Conservation (phyloP, 345 rosid species). For the Eucalyptus tenuipes region DNA sequence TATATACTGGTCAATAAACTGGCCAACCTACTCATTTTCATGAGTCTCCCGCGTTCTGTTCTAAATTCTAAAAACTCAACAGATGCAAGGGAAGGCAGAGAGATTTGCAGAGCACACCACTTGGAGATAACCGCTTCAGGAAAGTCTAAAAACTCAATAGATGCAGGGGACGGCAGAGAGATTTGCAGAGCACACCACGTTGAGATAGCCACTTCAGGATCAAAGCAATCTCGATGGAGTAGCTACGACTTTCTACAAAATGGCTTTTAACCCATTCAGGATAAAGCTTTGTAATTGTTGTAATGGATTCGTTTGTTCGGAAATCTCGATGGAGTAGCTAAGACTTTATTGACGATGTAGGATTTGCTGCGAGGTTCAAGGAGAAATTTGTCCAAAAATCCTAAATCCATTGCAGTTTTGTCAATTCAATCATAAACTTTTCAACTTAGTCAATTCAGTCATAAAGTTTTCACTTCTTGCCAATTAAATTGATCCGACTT, state of each 20-base stretch:
- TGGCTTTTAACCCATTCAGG: neutral
- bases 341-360: no score
- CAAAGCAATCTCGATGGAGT: neutral
- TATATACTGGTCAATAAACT: no score
- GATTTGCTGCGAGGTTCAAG: no score
- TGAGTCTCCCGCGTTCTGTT: neutral
- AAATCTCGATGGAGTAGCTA: no score
- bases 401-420: accelerated
- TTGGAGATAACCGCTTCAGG: no score
- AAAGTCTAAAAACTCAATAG: no score
- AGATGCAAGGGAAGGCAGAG: no score
- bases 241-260: neutral
- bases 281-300: neutral
- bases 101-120: no score
- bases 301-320: neutral
- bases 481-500: accelerated
- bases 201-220: neutral
- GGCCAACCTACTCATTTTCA: neutral
- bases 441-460: accelerated
- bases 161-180: neutral
- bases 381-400: no score
- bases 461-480: no score
- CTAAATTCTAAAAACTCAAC: no score
- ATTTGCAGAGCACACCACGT: neutral
- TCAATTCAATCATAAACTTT: no score